phyloP scores from a whole-genome alignment of 352 stramenopile species.

The Phytophthora macrochlamydospora region DNA sequence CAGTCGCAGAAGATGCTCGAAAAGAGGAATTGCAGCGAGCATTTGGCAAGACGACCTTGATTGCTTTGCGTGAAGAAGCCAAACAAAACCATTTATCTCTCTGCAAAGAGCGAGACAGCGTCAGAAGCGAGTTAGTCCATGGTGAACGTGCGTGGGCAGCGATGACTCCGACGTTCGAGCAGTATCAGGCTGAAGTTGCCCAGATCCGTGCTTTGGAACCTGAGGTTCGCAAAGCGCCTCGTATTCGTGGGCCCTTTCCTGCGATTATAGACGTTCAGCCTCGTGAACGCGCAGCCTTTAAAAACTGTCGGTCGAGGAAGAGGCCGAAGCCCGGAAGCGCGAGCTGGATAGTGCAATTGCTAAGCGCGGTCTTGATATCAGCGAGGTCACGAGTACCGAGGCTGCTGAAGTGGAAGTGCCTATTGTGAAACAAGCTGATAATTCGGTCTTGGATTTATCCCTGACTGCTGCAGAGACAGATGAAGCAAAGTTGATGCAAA shows the following conservation, averaged over 20 bases:
- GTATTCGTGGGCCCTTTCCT: constrained; percentile 68
- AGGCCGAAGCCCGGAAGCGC: constrained; percentile 55
- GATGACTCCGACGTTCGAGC: constrained; percentile 60
- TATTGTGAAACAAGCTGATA: background rate
- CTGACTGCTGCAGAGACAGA: constrained; percentile 8
- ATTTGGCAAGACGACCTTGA: constrained; percentile 71
- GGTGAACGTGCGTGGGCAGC: constrained; percentile 47
- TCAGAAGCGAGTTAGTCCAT: constrained; percentile 55
- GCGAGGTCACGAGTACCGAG: constrained; percentile 13
- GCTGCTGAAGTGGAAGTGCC: background rate
- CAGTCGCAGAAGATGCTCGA: constrained; percentile 71
- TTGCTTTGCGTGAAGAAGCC: constrained; percentile 65
- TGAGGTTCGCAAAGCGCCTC: constrained; percentile 27
- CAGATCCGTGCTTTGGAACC: constrained; percentile 55
- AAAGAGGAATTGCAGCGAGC: constrained; percentile 64
- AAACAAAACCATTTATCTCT: constrained; percentile 59
- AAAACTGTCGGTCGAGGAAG: constrained; percentile 87
- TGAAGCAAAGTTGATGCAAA: constrained; percentile 11
- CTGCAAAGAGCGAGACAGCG: constrained; percentile 52
- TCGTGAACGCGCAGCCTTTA: constrained; percentile 62
- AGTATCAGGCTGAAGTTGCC: constrained; percentile 61
- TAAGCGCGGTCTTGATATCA: constrained; percentile 58
- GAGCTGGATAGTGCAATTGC: constrained; percentile 75
- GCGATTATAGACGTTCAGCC: constrained; percentile 52
- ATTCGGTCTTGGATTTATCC: background rate